Percentiles rank a stretch among this genome's conserved stretches.
Conservation (phyloP, 202 grass and related monocot species). For the Cymbopogon flexuosus region DNA sequence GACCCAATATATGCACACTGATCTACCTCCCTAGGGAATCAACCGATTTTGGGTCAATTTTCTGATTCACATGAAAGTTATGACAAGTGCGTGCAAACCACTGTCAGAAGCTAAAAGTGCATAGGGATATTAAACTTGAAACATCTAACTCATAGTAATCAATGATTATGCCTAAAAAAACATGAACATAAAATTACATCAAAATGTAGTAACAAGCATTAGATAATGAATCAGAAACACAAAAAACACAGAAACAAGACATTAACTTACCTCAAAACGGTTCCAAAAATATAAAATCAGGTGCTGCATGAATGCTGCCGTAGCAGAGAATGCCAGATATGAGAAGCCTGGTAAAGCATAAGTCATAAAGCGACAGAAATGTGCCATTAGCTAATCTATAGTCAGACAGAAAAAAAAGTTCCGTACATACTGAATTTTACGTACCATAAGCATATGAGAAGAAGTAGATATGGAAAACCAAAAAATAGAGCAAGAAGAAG, state of each 20-base stretch:
- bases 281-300: conserved; percentile 99
- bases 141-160: neutral
- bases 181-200: neutral
- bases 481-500: conserved; percentile 99
- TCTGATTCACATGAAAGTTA: conserved; percentile 2
- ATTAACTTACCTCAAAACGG: conserved; percentile 76
- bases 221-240: neutral
- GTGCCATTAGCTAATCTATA: neutral
- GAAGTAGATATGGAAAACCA: conserved; percentile 99
- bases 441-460: conserved; percentile 96
- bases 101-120: conserved; percentile 4
- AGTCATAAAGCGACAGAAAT: conserved; percentile 10
- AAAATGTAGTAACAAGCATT: neutral
- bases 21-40: conserved; percentile 12
- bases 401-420: neutral
- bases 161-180: neutral
- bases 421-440: neutral
- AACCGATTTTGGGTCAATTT: conserved; percentile 4
- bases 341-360: conserved; percentile 70
- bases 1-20: conserved; percentile 2
- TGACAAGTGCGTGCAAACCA: neutral
- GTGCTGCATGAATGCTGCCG: conserved; percentile 94
- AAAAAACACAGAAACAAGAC: conserved; percentile 4
- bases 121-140: neutral
- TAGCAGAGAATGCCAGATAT: conserved; percentile 94